These are phyloP conservation scores for Diaporthe capsici DNA, from an alignment of 2,329 filamentous ascomycete species.

Conservation along the genomic window DNA sequence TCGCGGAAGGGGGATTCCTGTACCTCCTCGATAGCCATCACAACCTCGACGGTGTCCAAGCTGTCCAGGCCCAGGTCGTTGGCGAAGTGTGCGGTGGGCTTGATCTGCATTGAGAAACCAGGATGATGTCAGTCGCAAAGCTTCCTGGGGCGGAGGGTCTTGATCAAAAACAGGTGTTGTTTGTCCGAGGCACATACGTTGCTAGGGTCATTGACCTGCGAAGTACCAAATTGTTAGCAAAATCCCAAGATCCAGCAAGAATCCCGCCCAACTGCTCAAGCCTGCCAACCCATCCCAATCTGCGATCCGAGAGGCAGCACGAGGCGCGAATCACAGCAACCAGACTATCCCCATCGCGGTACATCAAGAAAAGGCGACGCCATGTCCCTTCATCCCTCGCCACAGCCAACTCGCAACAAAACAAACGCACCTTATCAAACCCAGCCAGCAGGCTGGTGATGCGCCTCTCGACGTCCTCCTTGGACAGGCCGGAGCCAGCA, in stretches of 20 bases:
- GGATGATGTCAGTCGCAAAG: constrained; percentile 29
- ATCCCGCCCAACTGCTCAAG: too few relatives aligned
- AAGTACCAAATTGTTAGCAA: constrained; percentile 46
- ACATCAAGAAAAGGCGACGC: not conserved
- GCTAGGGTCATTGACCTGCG: constrained; percentile 75
- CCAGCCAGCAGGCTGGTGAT: constrained; percentile 94
- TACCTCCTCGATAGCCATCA: constrained; percentile 99
- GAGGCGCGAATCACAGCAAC: not conserved
- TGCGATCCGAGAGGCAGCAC: constrained; percentile 9
- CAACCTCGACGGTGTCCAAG: constrained; percentile 98
- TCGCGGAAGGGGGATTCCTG: constrained; percentile 43
- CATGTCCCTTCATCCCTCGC: too few relatives aligned
- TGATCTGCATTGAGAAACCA: constrained; percentile 72
- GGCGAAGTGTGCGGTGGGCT: constrained; percentile 87
- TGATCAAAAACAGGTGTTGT: not conserved
- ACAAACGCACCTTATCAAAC: constrained; percentile 88
- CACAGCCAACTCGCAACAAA: not conserved
- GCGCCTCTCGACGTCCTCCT: constrained; percentile 83
- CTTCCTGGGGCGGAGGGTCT: not conserved
- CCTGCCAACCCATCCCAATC: not conserved
- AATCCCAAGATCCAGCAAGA: not conserved
- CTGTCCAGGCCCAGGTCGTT: constrained; percentile 98
- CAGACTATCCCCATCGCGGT: not conserved
- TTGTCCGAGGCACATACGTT: constrained; percentile 65
- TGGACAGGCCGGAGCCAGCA: constrained; percentile 81